Base-by-base conservation (phyloP, 208 protist genomes). In the Acanthamoeba culbertsoni region DNA sequence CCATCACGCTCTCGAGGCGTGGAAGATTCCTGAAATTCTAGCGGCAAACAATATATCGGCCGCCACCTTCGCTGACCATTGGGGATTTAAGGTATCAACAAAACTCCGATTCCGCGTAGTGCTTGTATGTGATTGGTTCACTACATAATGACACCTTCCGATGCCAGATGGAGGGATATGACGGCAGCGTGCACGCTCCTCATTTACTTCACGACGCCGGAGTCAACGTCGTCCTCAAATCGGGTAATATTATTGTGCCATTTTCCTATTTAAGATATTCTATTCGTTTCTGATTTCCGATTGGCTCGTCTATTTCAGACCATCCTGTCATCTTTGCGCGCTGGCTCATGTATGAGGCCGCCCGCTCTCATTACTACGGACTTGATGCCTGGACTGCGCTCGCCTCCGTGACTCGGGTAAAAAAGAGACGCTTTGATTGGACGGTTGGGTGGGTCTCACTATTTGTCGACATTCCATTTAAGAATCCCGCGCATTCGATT, bases 1-100 rank as follows among this genome's bases (percentile, higher is more conserved):
- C 63, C 94, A 95, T 55, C 94, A 95, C 75, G 94, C 68, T 33
- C 33, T 95, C 28, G 94, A 95, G 62, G 94, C 94, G n/a, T 95
- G 91, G 57, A 95, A 93, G 55, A 51, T 95, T 59, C 42, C 94
- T 18, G 65, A 95, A 6, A 71, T 94, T 33, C 71, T 95, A 14
- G 45, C 43, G 51, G 16, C 14, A 18, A 75, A 94, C 33, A 88
- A 95, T 51, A 93, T 95, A 12, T 20, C 45, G 28, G 55, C 82
- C 8, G 59, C 93, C 7, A 95, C 93, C 63, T 95, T 95, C 89
- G 53, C 93, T n/a, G 94, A 95, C 65, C 48, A 71, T 23, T 95
- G 86, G 86, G 94, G 94, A 40, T 95, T 95, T 57, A 95, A 95
- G 63, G 71, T 86, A 42, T 20, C n/a, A n/a, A n/a, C n/a, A n/a